Base-by-base conservation (phyloP, 208 protist genomes). In the Strigomonas oncopelti region DNA sequence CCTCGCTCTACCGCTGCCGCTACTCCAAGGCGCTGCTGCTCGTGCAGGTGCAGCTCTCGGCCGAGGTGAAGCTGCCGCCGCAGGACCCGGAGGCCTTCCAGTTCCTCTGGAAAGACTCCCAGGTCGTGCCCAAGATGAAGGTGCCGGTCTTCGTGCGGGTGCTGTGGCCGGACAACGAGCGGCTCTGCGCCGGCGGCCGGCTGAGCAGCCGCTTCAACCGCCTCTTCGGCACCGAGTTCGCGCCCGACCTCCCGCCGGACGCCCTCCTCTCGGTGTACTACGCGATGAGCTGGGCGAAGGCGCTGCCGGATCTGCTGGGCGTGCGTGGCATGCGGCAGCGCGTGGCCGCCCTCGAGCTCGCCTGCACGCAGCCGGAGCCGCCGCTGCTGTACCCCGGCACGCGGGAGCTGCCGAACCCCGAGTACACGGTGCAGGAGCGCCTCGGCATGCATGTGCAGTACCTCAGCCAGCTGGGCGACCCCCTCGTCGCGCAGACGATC, bases 381-480 rank as follows among this genome's bases (percentile, higher is more conserved):
- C 38, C 75, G 16, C 78, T 73, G 64, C 78, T 94, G 8, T 96
- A 96, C 75, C 91, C 91, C 0, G 82, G 77, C 57, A 96, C 91
- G 7, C 69, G 86, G 14, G 91, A 96, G 77, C 80, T 96, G 60
- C 91, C 91, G 4, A 96, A 94, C 69, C 91, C 91, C 0, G 85
- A 94, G 77, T 96, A 94, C 78, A 92, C 83, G 25, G 54, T 77
- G 0, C 60, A 75, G 51, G 91, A 96, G 78, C 82, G 89, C 22
- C 72, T 96, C 2, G 91, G 91, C 4, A 96, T 96, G 91, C 87
- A 96, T 67, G 45, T 96, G 7, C 91, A 96, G 74, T 96, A 96
- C 78, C 61, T 92, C 42, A 83, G 75, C 32, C 77, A 93, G 34
- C 78, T 96, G 8, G 81, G 82, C 42, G 91, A 96, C 64, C 88